Evolutionary conservation across 1,139 yeast species (phyloP).

Genomic region (Lodderomyces parapsilosis): DNA sequence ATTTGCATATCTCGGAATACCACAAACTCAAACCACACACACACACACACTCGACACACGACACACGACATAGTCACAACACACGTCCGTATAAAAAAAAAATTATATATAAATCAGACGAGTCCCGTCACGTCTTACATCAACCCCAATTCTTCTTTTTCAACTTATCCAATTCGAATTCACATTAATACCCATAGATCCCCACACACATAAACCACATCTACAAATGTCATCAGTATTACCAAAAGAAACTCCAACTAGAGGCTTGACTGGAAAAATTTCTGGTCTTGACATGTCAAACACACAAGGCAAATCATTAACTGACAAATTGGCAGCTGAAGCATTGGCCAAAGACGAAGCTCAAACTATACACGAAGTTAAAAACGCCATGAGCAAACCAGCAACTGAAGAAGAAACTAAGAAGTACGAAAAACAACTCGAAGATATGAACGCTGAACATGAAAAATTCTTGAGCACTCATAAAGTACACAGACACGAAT

Average conservation of each 20-base stretch:
- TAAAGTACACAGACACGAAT: conserved; percentile 64
- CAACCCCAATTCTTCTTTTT: not conserved
- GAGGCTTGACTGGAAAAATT: conserved; percentile 50
- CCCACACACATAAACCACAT: not conserved
- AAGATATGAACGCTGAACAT: conserved; percentile 35
- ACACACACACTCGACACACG: not conserved
- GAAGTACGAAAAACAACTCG: conserved; percentile 18
- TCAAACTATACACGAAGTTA: conserved; percentile 24
- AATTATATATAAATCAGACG: conserved; percentile 1
- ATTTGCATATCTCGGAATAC: conserved; percentile 2
- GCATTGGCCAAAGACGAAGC: conserved; percentile 43
- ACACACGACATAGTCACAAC: not conserved
- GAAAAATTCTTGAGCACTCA: conserved; percentile 56
- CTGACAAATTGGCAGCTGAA: conserved; percentile 47
- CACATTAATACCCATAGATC: not conserved
- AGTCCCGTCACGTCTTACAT: conserved; percentile 3
- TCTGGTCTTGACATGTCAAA: conserved; percentile 39
- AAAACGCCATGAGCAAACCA: conserved; percentile 16
- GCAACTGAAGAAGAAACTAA: conserved; percentile 11
- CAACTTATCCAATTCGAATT: not conserved
- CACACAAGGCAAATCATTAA: conserved; percentile 36
- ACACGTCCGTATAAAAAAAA: not conserved
- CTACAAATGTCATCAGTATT: conserved; percentile 14
- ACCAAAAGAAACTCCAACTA: conserved; percentile 52
- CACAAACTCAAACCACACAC: conserved; percentile 1